Conservation (phyloP, 179 eudicot species). For the Silene vulgaris region DNA sequence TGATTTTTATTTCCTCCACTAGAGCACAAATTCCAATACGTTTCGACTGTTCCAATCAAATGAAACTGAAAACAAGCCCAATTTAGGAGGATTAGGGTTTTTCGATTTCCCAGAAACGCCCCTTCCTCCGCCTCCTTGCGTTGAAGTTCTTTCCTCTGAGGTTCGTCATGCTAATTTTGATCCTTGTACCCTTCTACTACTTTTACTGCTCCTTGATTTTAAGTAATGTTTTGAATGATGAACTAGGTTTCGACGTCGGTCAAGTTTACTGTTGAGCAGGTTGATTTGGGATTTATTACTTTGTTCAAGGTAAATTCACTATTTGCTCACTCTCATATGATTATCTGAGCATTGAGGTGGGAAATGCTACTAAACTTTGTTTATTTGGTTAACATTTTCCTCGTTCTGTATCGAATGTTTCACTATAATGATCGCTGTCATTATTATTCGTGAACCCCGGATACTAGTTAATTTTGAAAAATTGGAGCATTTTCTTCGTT, state of each 20-base stretch:
- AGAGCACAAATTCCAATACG: constrained; percentile 18
- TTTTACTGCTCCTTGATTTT: neutral
- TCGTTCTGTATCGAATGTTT: neutral
- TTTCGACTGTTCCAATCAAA: constrained; percentile 29
- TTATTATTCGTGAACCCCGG: no score
- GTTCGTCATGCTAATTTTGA: constrained; percentile 5
- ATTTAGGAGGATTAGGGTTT: constrained; percentile 31
- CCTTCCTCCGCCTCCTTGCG: constrained; percentile 29
- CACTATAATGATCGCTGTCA: no score
- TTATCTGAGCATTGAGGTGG: neutral
- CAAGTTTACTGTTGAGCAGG: constrained; percentile 56
- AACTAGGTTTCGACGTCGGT: constrained; percentile 48
- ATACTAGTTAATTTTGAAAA: no score
- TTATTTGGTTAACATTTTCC: neutral
- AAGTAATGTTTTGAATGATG: neutral
- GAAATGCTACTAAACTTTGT: neutral
- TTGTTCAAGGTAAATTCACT: constrained; percentile 58
- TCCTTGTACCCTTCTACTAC: neutral
- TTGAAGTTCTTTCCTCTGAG: constrained; percentile 35
- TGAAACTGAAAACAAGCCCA: constrained; percentile 20
- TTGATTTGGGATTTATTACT: constrained; percentile 55
- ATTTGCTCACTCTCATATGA: neutral
- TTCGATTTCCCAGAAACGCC: constrained; percentile 22
- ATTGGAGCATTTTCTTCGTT: no score
- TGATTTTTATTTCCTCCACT: neutral